phyloP scores from a whole-genome alignment of 805 yeast genomes.

The Candida ipomoeae region DNA sequence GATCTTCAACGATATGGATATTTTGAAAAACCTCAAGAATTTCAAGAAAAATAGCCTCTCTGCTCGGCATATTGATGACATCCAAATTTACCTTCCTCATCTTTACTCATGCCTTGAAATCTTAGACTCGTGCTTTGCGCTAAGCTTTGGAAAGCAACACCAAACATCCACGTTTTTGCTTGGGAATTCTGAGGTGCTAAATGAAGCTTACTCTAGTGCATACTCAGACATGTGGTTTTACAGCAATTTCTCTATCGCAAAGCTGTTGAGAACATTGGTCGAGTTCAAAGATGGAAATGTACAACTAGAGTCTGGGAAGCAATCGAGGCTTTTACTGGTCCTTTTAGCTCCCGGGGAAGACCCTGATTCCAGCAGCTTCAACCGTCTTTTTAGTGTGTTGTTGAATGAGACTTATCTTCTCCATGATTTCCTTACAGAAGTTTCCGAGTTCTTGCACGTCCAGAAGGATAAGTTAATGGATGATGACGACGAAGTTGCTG shows the following conservation, averaged over 20 bases:
- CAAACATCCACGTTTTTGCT: not conserved
- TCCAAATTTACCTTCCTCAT: conserved; percentile 29
- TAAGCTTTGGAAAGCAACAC: conserved; percentile 47
- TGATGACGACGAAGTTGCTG: conserved; percentile 22
- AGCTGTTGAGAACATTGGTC: conserved; percentile 6
- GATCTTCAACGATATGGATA: conserved; percentile 44
- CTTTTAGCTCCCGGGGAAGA: not conserved
- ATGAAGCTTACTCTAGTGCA: not conserved
- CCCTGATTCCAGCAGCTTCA: conserved; percentile 1
- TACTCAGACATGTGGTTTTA: not conserved
- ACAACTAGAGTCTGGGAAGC: not conserved
- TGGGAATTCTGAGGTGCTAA: not conserved
- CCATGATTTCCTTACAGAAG: conserved; percentile 33
- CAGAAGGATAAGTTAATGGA: conserved; percentile 1
- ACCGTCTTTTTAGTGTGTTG: conserved; percentile 16
- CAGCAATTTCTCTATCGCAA: conserved; percentile 6
- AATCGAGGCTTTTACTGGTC: not conserved
- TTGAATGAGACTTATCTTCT: conserved; percentile 35
- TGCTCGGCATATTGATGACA: conserved; percentile 9
- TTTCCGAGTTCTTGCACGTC: conserved; percentile 13
- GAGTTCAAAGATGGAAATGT: not conserved
- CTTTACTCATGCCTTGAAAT: conserved; percentile 44
- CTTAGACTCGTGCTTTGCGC: conserved; percentile 49
- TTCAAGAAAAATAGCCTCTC: not conserved
- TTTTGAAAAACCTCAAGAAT: conserved; percentile 37